Evolutionary conservation across 768 basidiomycete genomes (phyloP), one percentile per base, ranked within the genome.

Genomic region (Trametes gibbosa): DNA sequence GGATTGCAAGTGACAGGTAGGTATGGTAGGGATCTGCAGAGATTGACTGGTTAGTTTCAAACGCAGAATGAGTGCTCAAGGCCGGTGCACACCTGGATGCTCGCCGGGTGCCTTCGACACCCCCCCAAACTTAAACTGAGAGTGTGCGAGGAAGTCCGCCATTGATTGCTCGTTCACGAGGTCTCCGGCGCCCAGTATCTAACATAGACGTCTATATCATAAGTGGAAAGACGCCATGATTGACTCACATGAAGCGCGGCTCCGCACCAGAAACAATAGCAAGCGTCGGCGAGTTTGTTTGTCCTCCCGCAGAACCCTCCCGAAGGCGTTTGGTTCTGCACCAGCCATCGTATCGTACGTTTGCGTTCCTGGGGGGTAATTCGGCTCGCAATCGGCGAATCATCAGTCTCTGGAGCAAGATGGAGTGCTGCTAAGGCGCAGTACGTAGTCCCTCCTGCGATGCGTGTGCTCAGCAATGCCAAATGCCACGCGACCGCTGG

Each of bases 231-330:
- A 14, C 46, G 40, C 16, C 56, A 40, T 23, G 48, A 52, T 24
- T 3, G 39, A 70, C 82, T 51, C 62, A 95, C 95, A 68, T 81
- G 73, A 10, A 98, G 72, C 0, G 91, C 79, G 9, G 86, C 95
- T 3, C 91, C 88, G 65, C 89, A 89, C 96, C 96, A 99, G 72
- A 97, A 98, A 63, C 90, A 92, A 72, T 99, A 99, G 70, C 96
- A 99, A 2, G 94, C 91, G 63, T 98, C 96, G 5, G 89, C 82
- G 4, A 80, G 77, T 74, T 99, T 99, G 58, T 85, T 87, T 1
- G 93, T 93, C 23, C 96, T 81, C 2, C 96, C 96, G 64, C 88
- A 77, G 68, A 94, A 97, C 0, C 96, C 96, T 0, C 93, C 93
- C 0, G 78, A 77, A 0, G 66, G 60, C n/a, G 82, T 77, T 69